phyloP scores from a whole-genome alignment of 768 basidiomycete species.

The Xerocomus potaroensis region DNA sequence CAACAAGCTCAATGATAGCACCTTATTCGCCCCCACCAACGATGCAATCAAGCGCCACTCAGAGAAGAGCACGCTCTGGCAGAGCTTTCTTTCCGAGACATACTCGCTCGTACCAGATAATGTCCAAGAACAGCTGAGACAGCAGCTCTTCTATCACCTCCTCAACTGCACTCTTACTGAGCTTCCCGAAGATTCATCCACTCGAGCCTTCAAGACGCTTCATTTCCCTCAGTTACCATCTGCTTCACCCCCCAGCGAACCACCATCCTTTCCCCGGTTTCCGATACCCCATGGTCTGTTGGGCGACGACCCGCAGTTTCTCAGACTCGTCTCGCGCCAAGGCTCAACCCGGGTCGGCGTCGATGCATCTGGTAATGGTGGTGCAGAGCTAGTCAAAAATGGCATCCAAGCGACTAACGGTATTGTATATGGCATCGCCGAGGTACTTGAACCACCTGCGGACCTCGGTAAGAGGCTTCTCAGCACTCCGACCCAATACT shows the following conservation, averaged over 20 bases:
- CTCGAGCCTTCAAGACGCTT: slow-evolving; percentile 51
- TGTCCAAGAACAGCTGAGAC: slow-evolving; percentile 75
- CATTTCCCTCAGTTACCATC: slow-evolving; percentile 61
- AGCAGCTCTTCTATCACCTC: slow-evolving; percentile 92
- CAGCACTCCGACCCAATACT: background rate
- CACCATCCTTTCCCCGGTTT: slow-evolving; percentile 81
- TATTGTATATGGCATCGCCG: slow-evolving; percentile 66
- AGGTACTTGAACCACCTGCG: slow-evolving; percentile 70
- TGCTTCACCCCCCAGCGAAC: slow-evolving; percentile 61
- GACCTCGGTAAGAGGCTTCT: slow-evolving; percentile 55
- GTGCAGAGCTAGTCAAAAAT: slow-evolving; percentile 59
- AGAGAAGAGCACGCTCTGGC: slow-evolving; percentile 31
- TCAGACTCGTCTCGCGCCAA: slow-evolving; percentile 57
- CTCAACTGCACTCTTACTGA: slow-evolving; percentile 71
- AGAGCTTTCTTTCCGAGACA: slow-evolving; percentile 23
- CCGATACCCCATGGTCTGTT: slow-evolving; percentile 79
- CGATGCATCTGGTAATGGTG: slow-evolving; percentile 76
- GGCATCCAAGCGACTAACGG: slow-evolving; percentile 67
- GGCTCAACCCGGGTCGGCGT: slow-evolving; percentile 59
- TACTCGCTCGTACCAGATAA: slow-evolving; percentile 59
- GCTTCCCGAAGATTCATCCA: slow-evolving; percentile 38
- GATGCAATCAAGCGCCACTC: slow-evolving; percentile 67
- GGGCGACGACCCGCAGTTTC: slow-evolving; percentile 74
- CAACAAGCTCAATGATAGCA: slow-evolving; percentile 76
- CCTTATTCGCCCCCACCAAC: slow-evolving; percentile 95